phyloP scores from a whole-genome alignment of 2,329 filamentous ascomycete species.

The Elsinoe ampelina region DNA sequence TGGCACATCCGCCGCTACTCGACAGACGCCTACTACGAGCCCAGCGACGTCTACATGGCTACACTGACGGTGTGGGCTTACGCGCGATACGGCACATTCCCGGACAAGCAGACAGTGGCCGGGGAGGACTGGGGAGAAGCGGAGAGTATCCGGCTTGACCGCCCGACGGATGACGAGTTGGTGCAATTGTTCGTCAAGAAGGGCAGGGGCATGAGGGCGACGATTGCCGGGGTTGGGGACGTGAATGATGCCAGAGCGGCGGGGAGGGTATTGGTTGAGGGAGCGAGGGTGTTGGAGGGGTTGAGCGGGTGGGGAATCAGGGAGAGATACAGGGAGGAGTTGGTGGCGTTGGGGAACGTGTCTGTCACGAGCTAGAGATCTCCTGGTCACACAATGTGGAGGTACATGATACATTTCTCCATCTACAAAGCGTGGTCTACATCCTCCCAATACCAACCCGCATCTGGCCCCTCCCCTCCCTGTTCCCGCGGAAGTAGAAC shows the following conservation, averaged over 20 bases:
- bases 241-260: constrained; percentile 33
- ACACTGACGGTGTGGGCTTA: constrained; percentile 58
- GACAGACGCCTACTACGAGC: constrained; percentile 47
- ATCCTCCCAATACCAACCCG: constrained; percentile 31
- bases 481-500: constrained; percentile 48
- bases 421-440: not conserved
- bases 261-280: constrained; percentile 30
- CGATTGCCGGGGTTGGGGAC: constrained; percentile 46
- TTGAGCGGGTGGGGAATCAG: constrained; percentile 18
- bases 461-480: constrained; percentile 47
- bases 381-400: too few relatives aligned
- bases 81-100: constrained; percentile 20
- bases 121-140: not conserved
- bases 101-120: not conserved
- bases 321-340: not conserved
- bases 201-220: constrained; percentile 42
- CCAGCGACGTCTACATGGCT: constrained; percentile 57
- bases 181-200: constrained; percentile 47
- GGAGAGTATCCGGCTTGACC: constrained; percentile 40
- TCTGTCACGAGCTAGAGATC: not conserved
- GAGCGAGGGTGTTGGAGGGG: constrained; percentile 28
- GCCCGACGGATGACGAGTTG: constrained; percentile 49
- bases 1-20: constrained; percentile 46
- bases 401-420: too few relatives aligned
- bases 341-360: not conserved